A percentile compares a stretch with the other conserved stretches of the same genome.
Conservation (phyloP, 306 rosid species). For the Prosopis cineraria region DNA sequence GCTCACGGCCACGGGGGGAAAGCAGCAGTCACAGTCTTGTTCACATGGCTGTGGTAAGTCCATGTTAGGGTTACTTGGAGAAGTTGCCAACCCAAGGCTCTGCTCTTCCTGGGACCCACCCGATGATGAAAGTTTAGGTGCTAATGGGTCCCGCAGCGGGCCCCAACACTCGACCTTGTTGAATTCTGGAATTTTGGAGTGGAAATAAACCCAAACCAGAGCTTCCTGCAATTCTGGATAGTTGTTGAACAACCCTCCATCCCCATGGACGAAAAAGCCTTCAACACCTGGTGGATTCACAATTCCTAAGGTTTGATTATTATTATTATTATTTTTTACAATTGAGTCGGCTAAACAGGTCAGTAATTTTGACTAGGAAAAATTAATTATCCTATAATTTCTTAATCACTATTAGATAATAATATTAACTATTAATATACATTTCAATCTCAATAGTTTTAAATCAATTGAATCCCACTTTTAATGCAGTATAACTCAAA, state of each 20-base stretch:
- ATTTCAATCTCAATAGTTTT: too few relatives aligned
- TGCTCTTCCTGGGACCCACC: slow-evolving; percentile 31
- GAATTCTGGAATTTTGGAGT: slow-evolving; percentile 66
- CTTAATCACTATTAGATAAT: too few relatives aligned
- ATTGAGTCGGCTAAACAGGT: slow-evolving; percentile 38
- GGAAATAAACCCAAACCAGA: slow-evolving; percentile 70
- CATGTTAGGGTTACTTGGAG: slow-evolving; percentile 25
- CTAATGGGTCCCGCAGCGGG: slow-evolving; percentile 45
- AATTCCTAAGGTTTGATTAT: neutral
- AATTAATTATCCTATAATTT: too few relatives aligned
- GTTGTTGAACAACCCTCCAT: slow-evolving; percentile 51
- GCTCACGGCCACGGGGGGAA: slow-evolving; percentile 42
- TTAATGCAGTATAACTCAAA: too few relatives aligned
- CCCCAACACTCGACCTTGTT: slow-evolving; percentile 80
- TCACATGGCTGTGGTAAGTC: slow-evolving; percentile 50
- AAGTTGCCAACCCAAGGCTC: neutral
- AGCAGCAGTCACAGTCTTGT: slow-evolving; percentile 57
- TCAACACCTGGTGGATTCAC: slow-evolving; percentile 52
- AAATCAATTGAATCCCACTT: too few relatives aligned
- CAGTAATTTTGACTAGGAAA: neutral
- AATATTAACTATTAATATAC: too few relatives aligned
- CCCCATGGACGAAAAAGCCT: slow-evolving; percentile 75
- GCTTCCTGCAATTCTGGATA: slow-evolving; percentile 68
- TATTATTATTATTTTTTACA: slow-evolving; percentile 29
- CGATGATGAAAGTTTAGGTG: slow-evolving; percentile 16